Evolutionary conservation across 257 asterid species (phyloP).

Genomic region (Solanum ahanhuiri): DNA sequence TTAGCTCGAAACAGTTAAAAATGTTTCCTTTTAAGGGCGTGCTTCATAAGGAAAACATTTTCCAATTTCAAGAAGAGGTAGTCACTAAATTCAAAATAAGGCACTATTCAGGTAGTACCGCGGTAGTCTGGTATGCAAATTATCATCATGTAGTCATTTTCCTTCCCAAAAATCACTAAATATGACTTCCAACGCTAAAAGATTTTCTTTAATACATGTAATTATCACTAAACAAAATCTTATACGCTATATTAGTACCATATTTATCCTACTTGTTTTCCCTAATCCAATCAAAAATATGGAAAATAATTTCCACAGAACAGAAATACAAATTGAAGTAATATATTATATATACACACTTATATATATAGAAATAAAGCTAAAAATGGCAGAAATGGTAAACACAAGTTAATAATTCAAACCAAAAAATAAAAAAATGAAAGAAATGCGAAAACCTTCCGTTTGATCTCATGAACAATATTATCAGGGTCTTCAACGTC

Average conservation of each 20-base stretch:
- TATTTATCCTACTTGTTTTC: not conserved
- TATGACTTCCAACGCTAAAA: not conserved
- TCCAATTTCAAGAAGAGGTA: not conserved
- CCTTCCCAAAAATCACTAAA: not conserved
- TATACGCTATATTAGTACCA: not conserved
- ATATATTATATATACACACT: not conserved
- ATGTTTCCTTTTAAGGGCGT: not conserved
- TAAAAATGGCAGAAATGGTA: not conserved
- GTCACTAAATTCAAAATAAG: not conserved
- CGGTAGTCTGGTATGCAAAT: not conserved
- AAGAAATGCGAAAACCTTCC: constrained; percentile 48
- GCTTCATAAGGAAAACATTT: not conserved
- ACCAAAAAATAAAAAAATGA: not conserved
- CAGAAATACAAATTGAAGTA: not conserved
- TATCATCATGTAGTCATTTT: not conserved
- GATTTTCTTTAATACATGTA: not conserved
- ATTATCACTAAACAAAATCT: not conserved
- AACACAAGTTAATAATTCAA: not conserved
- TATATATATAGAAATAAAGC: not conserved
- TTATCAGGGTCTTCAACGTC: constrained; percentile 51
- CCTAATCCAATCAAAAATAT: not conserved
- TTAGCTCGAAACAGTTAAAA: not conserved
- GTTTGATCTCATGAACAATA: constrained; percentile 81
- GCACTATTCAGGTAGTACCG: not conserved
- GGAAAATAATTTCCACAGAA: not conserved